These are phyloP conservation scores for Fusarium pseudograminearum DNA, from an alignment of 2,329 filamentous ascomycete species.

Conservation along the genomic window DNA sequence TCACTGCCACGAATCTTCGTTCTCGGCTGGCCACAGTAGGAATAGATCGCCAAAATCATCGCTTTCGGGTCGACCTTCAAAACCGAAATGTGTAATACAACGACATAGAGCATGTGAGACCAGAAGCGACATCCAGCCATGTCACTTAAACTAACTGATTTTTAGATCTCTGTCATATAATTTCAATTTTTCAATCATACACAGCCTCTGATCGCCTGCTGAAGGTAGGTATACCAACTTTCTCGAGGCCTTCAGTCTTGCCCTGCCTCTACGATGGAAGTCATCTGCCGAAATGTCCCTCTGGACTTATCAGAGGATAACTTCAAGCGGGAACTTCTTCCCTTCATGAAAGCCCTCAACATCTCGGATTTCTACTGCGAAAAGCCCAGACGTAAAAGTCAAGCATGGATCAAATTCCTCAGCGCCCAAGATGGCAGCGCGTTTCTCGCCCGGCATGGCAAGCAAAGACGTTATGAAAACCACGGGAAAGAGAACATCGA, in stretches of 20 bases:
- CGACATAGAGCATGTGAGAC: neutral
- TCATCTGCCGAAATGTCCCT: slow-evolving; percentile 60
- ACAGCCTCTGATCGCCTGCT: neutral
- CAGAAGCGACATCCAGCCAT: neutral
- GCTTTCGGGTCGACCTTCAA: neutral
- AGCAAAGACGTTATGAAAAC: slow-evolving; percentile 21
- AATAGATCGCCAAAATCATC: neutral
- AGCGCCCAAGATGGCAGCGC: slow-evolving; percentile 52
- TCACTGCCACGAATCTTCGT: neutral
- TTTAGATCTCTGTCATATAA: neutral
- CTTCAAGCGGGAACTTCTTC: slow-evolving; percentile 55
- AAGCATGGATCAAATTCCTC: slow-evolving; percentile 60
- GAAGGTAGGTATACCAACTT: too few relatives aligned
- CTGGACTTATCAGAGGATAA: slow-evolving; percentile 53
- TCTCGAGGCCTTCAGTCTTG: neutral
- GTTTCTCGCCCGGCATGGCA: slow-evolving; percentile 58
- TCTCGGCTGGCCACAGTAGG: neutral
- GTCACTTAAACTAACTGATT: neutral
- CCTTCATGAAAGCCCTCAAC: slow-evolving; percentile 54
- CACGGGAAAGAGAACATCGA: slow-evolving; percentile 14
- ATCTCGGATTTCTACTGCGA: slow-evolving; percentile 60
- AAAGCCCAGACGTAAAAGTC: slow-evolving; percentile 53
- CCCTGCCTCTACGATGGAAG: slow-evolving; percentile 56
- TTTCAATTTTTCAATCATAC: neutral
- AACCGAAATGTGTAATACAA: neutral